A percentile compares a stretch with the other conserved stretches of the same genome.
These are phyloP conservation scores for Rhododendron kiyosumense DNA, from an alignment of 148 eudicot genomes.

Conservation along the genomic window DNA sequence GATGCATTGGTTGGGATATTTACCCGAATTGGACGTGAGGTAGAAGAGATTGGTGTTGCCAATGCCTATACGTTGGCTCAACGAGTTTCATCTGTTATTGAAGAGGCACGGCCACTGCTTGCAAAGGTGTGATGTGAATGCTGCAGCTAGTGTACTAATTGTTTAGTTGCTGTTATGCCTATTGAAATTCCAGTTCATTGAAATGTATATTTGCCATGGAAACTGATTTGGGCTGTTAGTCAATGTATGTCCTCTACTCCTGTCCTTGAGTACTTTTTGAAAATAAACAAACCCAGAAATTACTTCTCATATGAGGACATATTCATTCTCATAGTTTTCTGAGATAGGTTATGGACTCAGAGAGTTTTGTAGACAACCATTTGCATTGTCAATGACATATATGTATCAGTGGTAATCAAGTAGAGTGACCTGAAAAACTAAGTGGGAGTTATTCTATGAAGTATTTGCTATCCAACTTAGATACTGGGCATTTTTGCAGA, in stretches of 20 bases:
- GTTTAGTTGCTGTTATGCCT: background rate
- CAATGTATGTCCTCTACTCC: background rate
- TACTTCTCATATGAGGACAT: background rate
- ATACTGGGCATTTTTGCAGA: background rate
- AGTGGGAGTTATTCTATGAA: background rate
- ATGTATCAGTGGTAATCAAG: background rate
- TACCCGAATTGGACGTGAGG: constrained; percentile 88
- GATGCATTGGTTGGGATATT: constrained; percentile 91
- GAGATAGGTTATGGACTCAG: background rate
- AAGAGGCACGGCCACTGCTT: constrained; percentile 80
- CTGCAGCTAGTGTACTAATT: constrained; percentile 17
- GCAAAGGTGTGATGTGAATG: constrained; percentile 50
- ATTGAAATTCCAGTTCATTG: background rate
- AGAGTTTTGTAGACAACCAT: background rate
- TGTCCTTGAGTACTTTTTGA: background rate
- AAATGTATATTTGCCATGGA: background rate
- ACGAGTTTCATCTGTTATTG: constrained; percentile 65
- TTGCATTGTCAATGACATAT: background rate
- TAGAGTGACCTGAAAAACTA: background rate
- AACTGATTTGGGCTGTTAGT: background rate
- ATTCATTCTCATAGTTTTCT: background rate
- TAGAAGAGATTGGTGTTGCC: constrained; percentile 79
- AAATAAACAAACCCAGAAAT: background rate
- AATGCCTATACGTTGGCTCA: constrained; percentile 63
- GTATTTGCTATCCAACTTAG: background rate